Conservation (phyloP, 371 early-diverging fungal species). For the Batkoa obscura region DNA sequence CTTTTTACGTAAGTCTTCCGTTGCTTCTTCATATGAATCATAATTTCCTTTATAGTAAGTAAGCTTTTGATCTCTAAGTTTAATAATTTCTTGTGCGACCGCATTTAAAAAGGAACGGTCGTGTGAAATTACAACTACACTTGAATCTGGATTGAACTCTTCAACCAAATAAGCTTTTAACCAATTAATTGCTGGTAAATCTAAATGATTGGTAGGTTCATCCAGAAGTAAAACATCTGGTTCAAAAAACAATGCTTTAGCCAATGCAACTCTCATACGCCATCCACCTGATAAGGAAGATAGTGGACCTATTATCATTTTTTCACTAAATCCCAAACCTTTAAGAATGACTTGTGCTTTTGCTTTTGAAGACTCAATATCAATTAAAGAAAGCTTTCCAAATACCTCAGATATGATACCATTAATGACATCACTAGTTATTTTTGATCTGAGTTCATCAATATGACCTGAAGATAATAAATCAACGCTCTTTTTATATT, state of each 20-base stretch:
- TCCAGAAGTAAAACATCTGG: conserved; percentile 73
- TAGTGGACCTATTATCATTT: conserved; percentile 18
- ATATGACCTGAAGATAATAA: neutral
- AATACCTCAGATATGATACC: conserved; percentile 31
- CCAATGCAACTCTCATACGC: conserved; percentile 70
- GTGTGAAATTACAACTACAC: conserved; percentile 58
- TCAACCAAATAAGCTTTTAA: conserved; percentile 43
- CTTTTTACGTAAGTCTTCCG: conserved; percentile 33
- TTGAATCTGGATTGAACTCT: conserved; percentile 19
- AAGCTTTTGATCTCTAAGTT: conserved; percentile 35
- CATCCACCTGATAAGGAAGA: conserved; percentile 67
- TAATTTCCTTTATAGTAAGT: conserved; percentile 55
- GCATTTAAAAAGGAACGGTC: conserved; percentile 54
- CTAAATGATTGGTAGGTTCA: conserved; percentile 74
- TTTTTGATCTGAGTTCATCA: neutral
- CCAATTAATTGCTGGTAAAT: conserved; percentile 63
- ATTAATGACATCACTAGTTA: conserved; percentile 9
- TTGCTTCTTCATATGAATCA: conserved; percentile 38
- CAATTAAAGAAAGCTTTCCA: conserved; percentile 19
- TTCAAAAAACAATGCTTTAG: conserved; percentile 51
- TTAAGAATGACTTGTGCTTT: conserved; percentile 35
- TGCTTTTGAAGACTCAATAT: conserved; percentile 25
- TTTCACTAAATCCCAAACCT: conserved; percentile 36
- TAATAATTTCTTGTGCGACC: conserved; percentile 48
- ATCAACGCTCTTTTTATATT: conserved; percentile 14